Conservation (phyloP, 2,329 filamentous ascomycete genomes). For the Sphaerulina vaccinii region DNA sequence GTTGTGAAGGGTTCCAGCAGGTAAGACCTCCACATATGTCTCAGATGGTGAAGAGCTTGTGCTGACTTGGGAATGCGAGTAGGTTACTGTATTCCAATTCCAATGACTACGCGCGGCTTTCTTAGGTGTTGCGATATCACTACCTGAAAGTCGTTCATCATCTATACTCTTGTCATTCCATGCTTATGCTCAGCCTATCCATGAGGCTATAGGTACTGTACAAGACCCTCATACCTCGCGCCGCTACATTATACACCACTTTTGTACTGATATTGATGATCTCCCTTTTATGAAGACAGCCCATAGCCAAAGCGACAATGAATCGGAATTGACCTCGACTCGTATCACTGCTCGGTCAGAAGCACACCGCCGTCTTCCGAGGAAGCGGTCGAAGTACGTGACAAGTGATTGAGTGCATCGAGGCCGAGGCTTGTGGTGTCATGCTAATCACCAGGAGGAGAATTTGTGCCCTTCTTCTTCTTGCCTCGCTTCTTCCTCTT, state of each 20-base stretch:
- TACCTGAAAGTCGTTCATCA: neutral
- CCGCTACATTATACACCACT: neutral
- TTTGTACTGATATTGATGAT: neutral
- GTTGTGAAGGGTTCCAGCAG: too few relatives aligned
- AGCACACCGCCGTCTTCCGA: slow-evolving; percentile 7
- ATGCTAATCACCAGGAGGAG: slow-evolving; percentile 8
- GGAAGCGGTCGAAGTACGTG: neutral
- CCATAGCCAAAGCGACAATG: slow-evolving; percentile 8
- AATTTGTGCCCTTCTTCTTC: slow-evolving; percentile 22
- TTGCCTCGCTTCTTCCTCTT: slow-evolving; percentile 29
- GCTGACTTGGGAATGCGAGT: neutral
- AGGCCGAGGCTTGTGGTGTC: neutral
- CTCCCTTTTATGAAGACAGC: slow-evolving; percentile 8
- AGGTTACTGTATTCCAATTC: neutral
- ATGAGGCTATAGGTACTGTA: slow-evolving; percentile 5
- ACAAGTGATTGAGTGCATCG: neutral
- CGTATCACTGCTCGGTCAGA: slow-evolving; percentile 8
- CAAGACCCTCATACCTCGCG: neutral
- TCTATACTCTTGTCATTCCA: slow-evolving; percentile 1
- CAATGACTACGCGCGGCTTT: too few relatives aligned
- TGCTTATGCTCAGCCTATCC: neutral
- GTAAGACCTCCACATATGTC: too few relatives aligned
- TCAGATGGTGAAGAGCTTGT: too few relatives aligned
- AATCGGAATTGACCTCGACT: slow-evolving; percentile 11
- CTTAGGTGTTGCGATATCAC: neutral